Conservation (phyloP, 2,329 filamentous ascomycete species). For the Amesomyces nigricolor region DNA sequence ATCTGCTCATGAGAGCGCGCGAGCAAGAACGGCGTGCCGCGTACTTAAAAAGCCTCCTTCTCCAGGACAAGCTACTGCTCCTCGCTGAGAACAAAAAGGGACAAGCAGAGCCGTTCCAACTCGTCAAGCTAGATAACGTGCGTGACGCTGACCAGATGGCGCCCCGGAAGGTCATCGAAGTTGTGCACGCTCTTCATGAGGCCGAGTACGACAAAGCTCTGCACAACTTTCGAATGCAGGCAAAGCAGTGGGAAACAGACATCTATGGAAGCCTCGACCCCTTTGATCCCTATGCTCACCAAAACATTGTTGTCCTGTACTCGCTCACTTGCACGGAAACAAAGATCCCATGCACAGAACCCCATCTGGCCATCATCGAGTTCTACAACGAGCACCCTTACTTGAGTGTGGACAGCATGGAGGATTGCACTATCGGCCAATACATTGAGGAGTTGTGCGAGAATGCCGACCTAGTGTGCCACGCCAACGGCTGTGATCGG, state of each 20-base stretch:
- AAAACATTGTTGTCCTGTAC: constrained; percentile 92
- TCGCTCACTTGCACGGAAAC: constrained; percentile 91
- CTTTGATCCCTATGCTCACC: constrained; percentile 92
- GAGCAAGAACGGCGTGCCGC: constrained; percentile 82
- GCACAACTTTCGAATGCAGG: constrained; percentile 91
- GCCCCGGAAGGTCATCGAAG: constrained; percentile 83
- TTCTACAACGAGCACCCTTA: constrained; percentile 89
- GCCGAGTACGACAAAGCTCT: constrained; percentile 94
- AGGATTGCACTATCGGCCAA: constrained; percentile 89
- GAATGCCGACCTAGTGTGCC: constrained; percentile 69
- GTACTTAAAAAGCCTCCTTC: constrained; percentile 75
- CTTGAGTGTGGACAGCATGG: constrained; percentile 49
- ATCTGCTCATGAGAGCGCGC: constrained; percentile 83
- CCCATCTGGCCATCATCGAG: constrained; percentile 80
- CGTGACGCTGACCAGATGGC: constrained; percentile 74
- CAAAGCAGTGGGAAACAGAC: constrained; percentile 92
- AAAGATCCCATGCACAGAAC: constrained; percentile 87
- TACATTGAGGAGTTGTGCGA: constrained; percentile 89
- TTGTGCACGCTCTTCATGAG: constrained; percentile 89
- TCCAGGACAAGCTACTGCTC: constrained; percentile 62
- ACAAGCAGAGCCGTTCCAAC: constrained; percentile 69
- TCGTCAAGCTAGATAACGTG: constrained; percentile 95
- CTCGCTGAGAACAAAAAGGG: constrained; percentile 54
- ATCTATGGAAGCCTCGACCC: constrained; percentile 81
- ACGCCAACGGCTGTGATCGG: constrained; percentile 77